Evolutionary conservation across 129 eudicot genomes (phyloP), one percentile per base, ranked within the genome.

Genomic region (Silybum marianum): DNA sequence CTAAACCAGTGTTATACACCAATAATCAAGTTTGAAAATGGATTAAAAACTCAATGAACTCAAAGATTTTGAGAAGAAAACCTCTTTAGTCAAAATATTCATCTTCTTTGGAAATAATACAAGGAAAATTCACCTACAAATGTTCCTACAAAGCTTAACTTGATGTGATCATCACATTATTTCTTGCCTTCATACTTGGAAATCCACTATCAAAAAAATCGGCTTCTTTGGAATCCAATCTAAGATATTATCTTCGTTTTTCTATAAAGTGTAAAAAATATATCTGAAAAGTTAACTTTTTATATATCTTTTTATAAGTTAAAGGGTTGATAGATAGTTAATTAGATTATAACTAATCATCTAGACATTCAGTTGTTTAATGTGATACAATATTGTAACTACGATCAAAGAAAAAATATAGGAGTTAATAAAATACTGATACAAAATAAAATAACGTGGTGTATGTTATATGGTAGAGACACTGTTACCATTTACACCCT

Each of bases 151-250:
- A 77, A 72, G 81, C 85, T 70, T 82, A 76, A 21, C 82, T 71
- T 83, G 82, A 77, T 77, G 82, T 71, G 86, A 83, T 54, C 38
- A 54, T 83, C 66, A 83, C 74, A 77, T 42, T 71, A 38, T 19
- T 71, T 70, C 78, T 72, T 83, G 82, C 78, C 54, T 71, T 72
- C 38, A 70, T 2, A 62, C 82, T 77, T 11, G 58, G 82, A 83
- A 60, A 71, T 77, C 86, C 86, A 83, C 82, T 83, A 83, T 28
- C 36, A 58, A 54, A 58, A 18, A 82, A 58, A 81, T 74, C 80
- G 18, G 44, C 44, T 25, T 48, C 68, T 26, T 74, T 25, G 2
- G 2, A 48, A 16, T 51, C 16, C 63, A 51, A 74, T 74, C 25
- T 40, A 36, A 32, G 28, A 71, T 71, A 71, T 39, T 4, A 1